These are phyloP conservation scores for Gigaspora rosea DNA, from an alignment of 192 early-diverging fungal species.

Conservation along the genomic window DNA sequence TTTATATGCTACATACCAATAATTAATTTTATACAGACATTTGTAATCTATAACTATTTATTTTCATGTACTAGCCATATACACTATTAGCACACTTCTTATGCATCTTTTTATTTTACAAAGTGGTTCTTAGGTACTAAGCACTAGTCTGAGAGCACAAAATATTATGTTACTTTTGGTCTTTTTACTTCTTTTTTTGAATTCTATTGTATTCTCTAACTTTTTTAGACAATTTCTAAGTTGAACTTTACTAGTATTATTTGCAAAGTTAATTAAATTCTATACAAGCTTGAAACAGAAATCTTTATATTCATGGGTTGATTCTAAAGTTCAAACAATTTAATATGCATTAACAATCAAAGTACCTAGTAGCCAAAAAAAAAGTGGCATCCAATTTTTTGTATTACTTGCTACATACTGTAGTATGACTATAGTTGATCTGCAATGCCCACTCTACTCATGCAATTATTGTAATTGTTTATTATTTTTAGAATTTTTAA, in stretches of 20 bases:
- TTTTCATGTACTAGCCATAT: not conserved
- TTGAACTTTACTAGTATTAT: not conserved
- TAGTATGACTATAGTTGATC: conserved; percentile 31
- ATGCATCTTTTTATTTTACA: not conserved
- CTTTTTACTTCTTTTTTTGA: not conserved
- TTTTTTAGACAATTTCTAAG: not conserved
- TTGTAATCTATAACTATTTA: not conserved
- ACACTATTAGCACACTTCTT: not conserved
- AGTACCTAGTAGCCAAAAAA: conserved; percentile 29
- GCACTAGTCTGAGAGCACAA: not conserved
- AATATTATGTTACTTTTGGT: not conserved
- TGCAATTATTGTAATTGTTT: conserved; percentile 31
- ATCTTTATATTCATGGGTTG: not conserved
- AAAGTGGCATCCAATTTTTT: conserved; percentile 26
- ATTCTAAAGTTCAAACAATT: not conserved
- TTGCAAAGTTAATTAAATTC: not conserved
- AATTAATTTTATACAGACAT: not conserved
- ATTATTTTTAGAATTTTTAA: conserved; percentile 26
- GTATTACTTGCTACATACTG: conserved; percentile 4
- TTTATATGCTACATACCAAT: not conserved
- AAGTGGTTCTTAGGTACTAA: not conserved
- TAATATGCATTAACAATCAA: conserved; percentile 16
- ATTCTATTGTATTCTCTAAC: not conserved
- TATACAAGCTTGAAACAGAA: not conserved
- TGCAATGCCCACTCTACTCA: conserved; percentile 23